A percentile compares a stretch with the other conserved stretches of the same genome.
These are phyloP conservation scores for Vitis vinifera DNA, from an alignment of 164 flowering plant genomes.

Conservation along the genomic window DNA sequence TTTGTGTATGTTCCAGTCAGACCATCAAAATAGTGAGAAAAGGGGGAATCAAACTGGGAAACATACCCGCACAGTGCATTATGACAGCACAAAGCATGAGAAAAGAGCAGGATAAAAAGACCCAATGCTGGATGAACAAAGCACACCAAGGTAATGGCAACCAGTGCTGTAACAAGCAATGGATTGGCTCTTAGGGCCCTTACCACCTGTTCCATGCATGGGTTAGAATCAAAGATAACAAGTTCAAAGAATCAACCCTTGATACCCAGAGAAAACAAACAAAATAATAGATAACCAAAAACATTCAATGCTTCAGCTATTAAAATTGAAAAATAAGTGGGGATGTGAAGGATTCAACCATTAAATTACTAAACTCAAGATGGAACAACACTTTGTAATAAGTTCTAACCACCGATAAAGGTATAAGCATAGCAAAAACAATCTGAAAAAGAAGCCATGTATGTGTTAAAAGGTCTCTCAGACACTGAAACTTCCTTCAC, in stretches of 20 bases:
- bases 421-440: too few relatives aligned
- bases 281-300: not conserved
- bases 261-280: not conserved
- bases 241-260: constrained; percentile 11
- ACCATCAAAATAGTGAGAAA: not conserved
- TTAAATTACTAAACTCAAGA: not conserved
- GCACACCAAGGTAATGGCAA: constrained; percentile 56
- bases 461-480: too few relatives aligned
- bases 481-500: too few relatives aligned
- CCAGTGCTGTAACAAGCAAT: constrained; percentile 40
- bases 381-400: not conserved
- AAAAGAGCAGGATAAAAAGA: constrained; percentile 57
- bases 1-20: not conserved
- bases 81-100: constrained; percentile 77
- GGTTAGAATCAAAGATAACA: constrained; percentile 12
- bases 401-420: not conserved
- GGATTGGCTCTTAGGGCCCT: constrained; percentile 56
- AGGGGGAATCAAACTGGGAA: not conserved
- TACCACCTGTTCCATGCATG: constrained; percentile 54
- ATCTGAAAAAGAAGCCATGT: too few relatives aligned
- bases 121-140: constrained; percentile 94
- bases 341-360: not conserved
- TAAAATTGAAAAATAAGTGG: not conserved
- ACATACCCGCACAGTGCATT: constrained; percentile 76
- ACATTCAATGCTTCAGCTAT: not conserved